Evolutionary conservation across 192 early-diverging fungal species (phyloP).

Genomic region (Podila epigama): DNA sequence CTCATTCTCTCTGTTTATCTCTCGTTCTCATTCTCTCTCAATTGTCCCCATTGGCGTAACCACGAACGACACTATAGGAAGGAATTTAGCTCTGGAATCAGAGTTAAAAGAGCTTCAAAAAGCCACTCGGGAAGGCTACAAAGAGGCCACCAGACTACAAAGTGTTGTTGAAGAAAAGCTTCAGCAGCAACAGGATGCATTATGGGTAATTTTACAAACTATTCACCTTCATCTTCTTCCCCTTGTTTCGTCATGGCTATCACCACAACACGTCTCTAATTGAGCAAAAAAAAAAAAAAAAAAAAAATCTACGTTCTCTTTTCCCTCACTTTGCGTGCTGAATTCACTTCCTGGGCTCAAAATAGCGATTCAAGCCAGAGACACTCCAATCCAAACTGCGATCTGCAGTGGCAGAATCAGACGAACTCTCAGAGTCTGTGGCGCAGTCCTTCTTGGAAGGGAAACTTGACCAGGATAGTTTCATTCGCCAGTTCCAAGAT

Average conservation of each 20-base stretch:
- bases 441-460: constrained; percentile 62
- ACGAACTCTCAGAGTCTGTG: constrained; percentile 61
- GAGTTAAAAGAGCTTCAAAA: constrained; percentile 50
- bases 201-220: constrained; percentile 42
- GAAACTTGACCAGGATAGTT: constrained; percentile 55
- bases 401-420: constrained; percentile 55
- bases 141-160: constrained; percentile 38
- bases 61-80: constrained; percentile 27
- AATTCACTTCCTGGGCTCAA: background rate
- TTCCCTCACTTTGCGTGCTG: background rate
- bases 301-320: no score
- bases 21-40: background rate
- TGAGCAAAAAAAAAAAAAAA: no score
- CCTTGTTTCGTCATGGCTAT: no score
- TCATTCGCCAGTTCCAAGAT: constrained; percentile 59
- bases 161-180: constrained; percentile 47
- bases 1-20: no score
- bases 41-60: background rate
- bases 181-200: constrained; percentile 55
- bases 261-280: no score
- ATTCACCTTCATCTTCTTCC: no score
- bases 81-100: constrained; percentile 50
- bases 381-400: constrained; percentile 56
- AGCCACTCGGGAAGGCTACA: constrained; percentile 43
- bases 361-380: constrained; percentile 54